Base-by-base conservation (phyloP, 2,329 filamentous ascomycete genomes). In the Calonectria henricotiae region DNA sequence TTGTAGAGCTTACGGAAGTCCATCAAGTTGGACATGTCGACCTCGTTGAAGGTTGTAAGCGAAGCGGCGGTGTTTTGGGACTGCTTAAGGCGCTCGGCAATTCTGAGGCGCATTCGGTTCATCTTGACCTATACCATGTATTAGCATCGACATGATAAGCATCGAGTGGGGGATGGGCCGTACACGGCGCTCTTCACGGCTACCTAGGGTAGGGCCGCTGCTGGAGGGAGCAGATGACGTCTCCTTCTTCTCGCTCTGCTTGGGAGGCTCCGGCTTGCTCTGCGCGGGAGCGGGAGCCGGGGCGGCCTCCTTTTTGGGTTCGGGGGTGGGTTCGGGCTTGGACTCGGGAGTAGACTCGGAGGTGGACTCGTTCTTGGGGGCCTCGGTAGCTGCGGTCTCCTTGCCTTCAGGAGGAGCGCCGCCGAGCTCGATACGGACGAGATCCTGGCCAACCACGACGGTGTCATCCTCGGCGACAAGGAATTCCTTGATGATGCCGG, bases 101-200 rank as follows among this genome's bases (percentile, higher is more conserved):
- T 99, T 72, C 96, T 92, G 71, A 98, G 90, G 75, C 96, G 95
- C 96, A 99, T 99, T 75, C 96, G 94, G 88, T 98, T 98, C 96
- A 99, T 99, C 89, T 99, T 99, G 79, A 98, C 94, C 94, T 96
- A 78, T 67, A 73, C 25, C 63, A 9, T 61, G 32, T 15, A 9
- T 73, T 61, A 73, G 65, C 17, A 68, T 44, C 6, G 37, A 69
- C 6, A 68, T 58, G 4, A 15, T 25, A 7, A 27, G 12, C 32
- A 27, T 7, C 15, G 30, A 17, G 9, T 11, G 20, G 13, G 25
- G 5, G 9, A 5, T 1, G 9, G 13, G 44, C 86, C 93, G 75
- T 90, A 96, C 95, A 71, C 95, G 91, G 74, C 94, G 92, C 87
- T 99, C 96, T 77, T 96, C 94, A 68, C 96, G 93, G 84, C 84